Evolutionary conservation across 2,329 filamentous ascomycete species (phyloP), one percentile per base, ranked within the genome.

Genomic region (Pseudocercospora eumusae): DNA sequence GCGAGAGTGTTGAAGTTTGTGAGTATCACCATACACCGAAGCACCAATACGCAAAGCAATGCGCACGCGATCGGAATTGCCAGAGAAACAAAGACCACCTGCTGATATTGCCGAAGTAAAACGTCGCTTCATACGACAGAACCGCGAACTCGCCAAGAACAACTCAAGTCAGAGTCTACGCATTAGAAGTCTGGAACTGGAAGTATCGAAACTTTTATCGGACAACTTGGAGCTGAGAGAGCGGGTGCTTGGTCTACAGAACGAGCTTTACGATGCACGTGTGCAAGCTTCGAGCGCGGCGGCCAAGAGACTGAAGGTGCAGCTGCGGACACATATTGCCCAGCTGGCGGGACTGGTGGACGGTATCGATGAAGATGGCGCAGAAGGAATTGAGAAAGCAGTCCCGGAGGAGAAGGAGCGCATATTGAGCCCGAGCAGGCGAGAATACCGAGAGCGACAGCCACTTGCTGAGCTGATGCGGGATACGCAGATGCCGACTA

Each of bases 161-260:
- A 95, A 96, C 77, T 91, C 90, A 23, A 83, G 84, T 56, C 89
- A 93, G 75, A 90, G 89, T 31, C 81, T 91, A 31, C 88, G 88
- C 67, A 93, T 95, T 70, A 87, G 90, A 63, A 85, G 82, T 66
- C 83, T 95, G 62, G 90, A 93, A 72, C 86, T 87, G 72, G 90
- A 96, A 75, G 87, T 86, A 65, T 86, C 88, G 44, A 86, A 87
- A 54, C 83, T 93, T 66, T 81, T 93, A 23, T 86, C 88, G n/a
- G 90, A 95, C 69, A 95, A 95, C 72, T 82, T 93, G 59, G 83
- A 87, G 58, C 82, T 95, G 13, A 85, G 88, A 56, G 83, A 89
- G 64, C 85, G 90, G 64, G 85, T 92, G 50, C 75, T 93, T 56
- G 85, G 86, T 56, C 80, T 93, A 1, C 85, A 92, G 70, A 85